Base-by-base conservation (phyloP, 805 yeast genomes). In the Candida sanyiensis region DNA sequence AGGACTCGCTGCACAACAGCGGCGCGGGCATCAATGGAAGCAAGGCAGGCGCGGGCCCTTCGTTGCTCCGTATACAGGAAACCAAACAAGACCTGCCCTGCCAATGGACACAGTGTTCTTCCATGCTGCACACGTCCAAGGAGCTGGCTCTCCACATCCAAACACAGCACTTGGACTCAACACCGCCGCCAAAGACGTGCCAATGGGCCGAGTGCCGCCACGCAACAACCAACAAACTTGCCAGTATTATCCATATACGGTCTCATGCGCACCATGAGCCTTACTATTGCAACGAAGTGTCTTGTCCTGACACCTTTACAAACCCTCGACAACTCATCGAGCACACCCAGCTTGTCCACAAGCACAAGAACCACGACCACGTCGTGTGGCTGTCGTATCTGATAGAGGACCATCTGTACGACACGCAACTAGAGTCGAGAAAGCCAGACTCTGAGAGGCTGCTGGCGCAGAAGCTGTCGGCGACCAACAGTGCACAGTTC, bases 221-320 rank as follows among this genome's bases (percentile, higher is more conserved):
- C 7, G 63, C 63, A 20, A 79, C 72, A 50, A 75, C 75, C 12
- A 70, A 76, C 9, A 52, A 78, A 35, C 72, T 73, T 56, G 80
- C 82, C 1, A 63, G 83, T 23, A 64, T 77, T 0, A 66, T 82
- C 0, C 90, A 82, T 52, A 63, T 80, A 47, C 57, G 85, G 39
- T 66, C 75, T 2, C 90, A 83, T 54, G 75, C 83, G 0, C 79
- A 82, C 2, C 83, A 80, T 49, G 70, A 70, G 49, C 85, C 85
- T 25, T 78, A 72, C 47, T 72, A 66, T 48, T 83, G 90, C 55
- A 67, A 73, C 1, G 62, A 80, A 11, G 84, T 84, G 2, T 84
- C 79, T 46, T 83, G 90, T 56, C 71, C 69, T 36, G 68, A 73
- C 44, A 69, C 69, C 32, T 80, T 79, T 51, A 69, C 76, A 0